Conservation (phyloP, 306 rosid species). For the Prunus armeniaca region DNA sequence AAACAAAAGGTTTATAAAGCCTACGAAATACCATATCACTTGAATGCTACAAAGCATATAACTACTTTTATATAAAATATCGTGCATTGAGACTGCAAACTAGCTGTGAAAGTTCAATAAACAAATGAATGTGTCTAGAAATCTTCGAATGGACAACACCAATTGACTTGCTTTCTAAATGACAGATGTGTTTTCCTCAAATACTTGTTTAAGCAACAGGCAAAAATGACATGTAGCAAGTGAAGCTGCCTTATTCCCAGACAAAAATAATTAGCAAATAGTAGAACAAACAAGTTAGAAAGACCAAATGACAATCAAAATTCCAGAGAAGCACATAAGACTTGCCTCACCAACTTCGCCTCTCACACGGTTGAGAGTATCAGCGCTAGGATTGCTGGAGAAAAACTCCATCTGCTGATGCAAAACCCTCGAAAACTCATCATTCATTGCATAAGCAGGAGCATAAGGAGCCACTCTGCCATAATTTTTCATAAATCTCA, state of each 20-base stretch:
- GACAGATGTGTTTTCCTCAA: not conserved
- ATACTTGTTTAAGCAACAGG: not conserved
- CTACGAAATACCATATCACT: not conserved
- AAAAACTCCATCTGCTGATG: slow-evolving; percentile 99
- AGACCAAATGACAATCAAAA: slow-evolving; percentile 8
- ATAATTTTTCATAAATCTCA: slow-evolving; percentile 99
- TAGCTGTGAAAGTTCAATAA: not conserved
- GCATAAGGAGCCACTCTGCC: slow-evolving; percentile 80
- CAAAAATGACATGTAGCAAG: not conserved
- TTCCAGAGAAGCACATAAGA: slow-evolving; percentile 26
- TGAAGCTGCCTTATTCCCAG: not conserved
- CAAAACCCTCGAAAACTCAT: slow-evolving; percentile 93
- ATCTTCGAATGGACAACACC: not conserved
- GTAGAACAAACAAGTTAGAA: not conserved
- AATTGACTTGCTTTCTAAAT: not conserved
- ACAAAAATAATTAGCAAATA: not conserved
- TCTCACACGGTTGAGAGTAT: slow-evolving; percentile 87
- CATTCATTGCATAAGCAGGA: slow-evolving; percentile 98
- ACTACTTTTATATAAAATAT: not conserved
- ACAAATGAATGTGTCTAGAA: not conserved
- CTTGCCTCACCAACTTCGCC: slow-evolving; percentile 98
- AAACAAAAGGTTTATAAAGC: not conserved
- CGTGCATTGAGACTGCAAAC: not conserved
- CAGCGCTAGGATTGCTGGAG: slow-evolving; percentile 76
- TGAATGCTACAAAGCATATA: not conserved